These are phyloP conservation scores for Stygiomarasmius scandens DNA, from an alignment of 1,284 basidiomycete species.

Conservation along the genomic window DNA sequence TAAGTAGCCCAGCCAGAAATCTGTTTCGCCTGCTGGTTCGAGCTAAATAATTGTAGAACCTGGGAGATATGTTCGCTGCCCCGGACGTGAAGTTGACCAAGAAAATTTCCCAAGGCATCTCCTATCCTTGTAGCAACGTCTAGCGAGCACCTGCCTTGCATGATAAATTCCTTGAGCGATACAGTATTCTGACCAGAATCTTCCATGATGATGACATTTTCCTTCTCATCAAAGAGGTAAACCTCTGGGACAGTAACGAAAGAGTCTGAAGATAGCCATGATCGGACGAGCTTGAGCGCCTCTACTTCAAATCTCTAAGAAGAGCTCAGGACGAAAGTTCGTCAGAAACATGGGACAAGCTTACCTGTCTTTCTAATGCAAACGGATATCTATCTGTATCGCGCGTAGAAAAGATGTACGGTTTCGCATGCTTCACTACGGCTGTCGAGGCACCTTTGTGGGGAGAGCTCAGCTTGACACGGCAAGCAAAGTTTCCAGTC, in stretches of 20 bases:
- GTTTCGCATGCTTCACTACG: slow-evolving; percentile 59
- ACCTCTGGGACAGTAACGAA: slow-evolving; percentile 51
- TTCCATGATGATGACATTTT: slow-evolving; percentile 59
- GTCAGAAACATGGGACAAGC: not conserved
- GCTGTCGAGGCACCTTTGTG: slow-evolving; percentile 45
- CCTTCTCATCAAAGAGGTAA: slow-evolving; percentile 49
- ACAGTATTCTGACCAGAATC: slow-evolving; percentile 48
- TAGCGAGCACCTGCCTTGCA: slow-evolving; percentile 35
- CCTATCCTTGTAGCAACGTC: slow-evolving; percentile 48
- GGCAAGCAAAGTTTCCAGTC: slow-evolving; percentile 53
- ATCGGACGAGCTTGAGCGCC: slow-evolving; percentile 45
- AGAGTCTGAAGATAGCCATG: slow-evolving; percentile 32
- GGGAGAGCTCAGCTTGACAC: slow-evolving; percentile 43
- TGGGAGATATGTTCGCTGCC: slow-evolving; percentile 35
- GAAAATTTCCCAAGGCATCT: slow-evolving; percentile 50
- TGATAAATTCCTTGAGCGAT: slow-evolving; percentile 54
- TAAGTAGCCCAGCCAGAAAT: slow-evolving; percentile 38
- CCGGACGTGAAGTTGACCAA: slow-evolving; percentile 45
- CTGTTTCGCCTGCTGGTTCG: slow-evolving; percentile 42
- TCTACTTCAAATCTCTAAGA: slow-evolving; percentile 51
- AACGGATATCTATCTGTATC: slow-evolving; percentile 33
- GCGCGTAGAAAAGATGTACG: slow-evolving; percentile 34
- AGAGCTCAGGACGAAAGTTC: slow-evolving; percentile 8
- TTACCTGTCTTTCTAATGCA: slow-evolving; percentile 55
- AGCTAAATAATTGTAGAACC: slow-evolving; percentile 39